A percentile compares a stretch with the other conserved stretches of the same genome.
These are phyloP conservation scores for Dipsacomyces acuminosporus DNA, from an alignment of 371 early-diverging fungal species.

Conservation along the genomic window DNA sequence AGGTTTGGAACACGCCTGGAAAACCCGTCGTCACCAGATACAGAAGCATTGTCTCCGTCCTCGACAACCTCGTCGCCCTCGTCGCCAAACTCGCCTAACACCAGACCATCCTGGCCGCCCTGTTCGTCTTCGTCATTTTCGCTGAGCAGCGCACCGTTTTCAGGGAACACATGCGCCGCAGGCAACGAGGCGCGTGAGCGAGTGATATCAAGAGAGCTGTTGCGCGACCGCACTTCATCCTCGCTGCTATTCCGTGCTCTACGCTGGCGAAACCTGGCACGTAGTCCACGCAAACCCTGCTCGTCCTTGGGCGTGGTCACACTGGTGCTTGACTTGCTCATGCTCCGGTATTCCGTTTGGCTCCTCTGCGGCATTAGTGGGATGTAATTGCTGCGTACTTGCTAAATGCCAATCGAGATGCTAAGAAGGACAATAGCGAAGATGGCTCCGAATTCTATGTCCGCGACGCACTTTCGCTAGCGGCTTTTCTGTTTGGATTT, in stretches of 20 bases:
- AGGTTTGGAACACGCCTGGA: neutral
- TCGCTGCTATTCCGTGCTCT: slow-evolving; percentile 35
- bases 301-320: slow-evolving; percentile 18
- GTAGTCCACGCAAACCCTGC: slow-evolving; percentile 27
- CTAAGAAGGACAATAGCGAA: too few relatives aligned
- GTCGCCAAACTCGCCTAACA: slow-evolving; percentile 40
- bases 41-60: slow-evolving; percentile 16
- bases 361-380: slow-evolving; percentile 3
- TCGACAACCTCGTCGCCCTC: slow-evolving; percentile 32
- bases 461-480: too few relatives aligned
- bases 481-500: too few relatives aligned
- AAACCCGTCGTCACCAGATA: neutral
- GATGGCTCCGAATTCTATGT: too few relatives aligned
- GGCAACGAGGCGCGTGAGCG: slow-evolving; percentile 32
- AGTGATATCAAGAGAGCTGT: slow-evolving; percentile 30
- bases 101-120: slow-evolving; percentile 21
- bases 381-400: too few relatives aligned
- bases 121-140: slow-evolving; percentile 1
- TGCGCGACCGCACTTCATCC: slow-evolving; percentile 33
- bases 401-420: too few relatives aligned
- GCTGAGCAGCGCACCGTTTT: slow-evolving; percentile 2
- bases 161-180: neutral
- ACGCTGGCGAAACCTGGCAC: slow-evolving; percentile 39
- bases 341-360: neutral
- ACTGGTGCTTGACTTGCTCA: too few relatives aligned